A percentile compares a stretch with the other conserved stretches of the same genome.
These are phyloP conservation scores for Fonsecaea erecta DNA, from an alignment of 2,329 filamentous ascomycete genomes.

Conservation along the genomic window DNA sequence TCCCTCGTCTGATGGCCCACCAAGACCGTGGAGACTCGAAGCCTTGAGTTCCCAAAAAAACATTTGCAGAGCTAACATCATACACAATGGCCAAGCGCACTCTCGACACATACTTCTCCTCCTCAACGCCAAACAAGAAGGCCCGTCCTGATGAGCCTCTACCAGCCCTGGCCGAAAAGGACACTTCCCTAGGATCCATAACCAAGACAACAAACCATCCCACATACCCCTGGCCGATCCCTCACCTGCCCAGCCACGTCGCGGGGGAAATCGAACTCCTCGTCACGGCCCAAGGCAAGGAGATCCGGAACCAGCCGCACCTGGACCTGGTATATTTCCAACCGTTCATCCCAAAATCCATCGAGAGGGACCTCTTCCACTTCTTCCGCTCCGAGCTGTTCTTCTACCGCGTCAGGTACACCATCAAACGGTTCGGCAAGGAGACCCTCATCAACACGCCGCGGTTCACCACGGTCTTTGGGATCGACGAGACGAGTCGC, in stretches of 20 bases:
- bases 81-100: constrained; percentile 61
- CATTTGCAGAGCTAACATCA: not conserved
- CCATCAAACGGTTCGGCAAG: constrained; percentile 67
- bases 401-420: constrained; percentile 77
- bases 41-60: not conserved
- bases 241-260: constrained; percentile 53
- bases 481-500: constrained; percentile 65
- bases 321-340: constrained; percentile 77
- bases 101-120: constrained; percentile 70
- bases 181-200: not conserved
- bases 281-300: constrained; percentile 56
- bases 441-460: constrained; percentile 67
- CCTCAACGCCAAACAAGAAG: constrained; percentile 52
- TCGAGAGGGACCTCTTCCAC: constrained; percentile 66
- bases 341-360: constrained; percentile 67
- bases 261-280: constrained; percentile 45
- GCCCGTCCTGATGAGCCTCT: constrained; percentile 30
- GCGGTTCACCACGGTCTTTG: constrained; percentile 66
- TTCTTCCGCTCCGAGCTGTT: constrained; percentile 73
- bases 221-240: constrained; percentile 59
- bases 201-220: constrained; percentile 47
- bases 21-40: not conserved
- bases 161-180: not conserved
- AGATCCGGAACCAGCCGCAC: constrained; percentile 69
- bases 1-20: not conserved